phyloP scores from a whole-genome alignment of 1,284 basidiomycete species.

The Boletellus deceptivus region DNA sequence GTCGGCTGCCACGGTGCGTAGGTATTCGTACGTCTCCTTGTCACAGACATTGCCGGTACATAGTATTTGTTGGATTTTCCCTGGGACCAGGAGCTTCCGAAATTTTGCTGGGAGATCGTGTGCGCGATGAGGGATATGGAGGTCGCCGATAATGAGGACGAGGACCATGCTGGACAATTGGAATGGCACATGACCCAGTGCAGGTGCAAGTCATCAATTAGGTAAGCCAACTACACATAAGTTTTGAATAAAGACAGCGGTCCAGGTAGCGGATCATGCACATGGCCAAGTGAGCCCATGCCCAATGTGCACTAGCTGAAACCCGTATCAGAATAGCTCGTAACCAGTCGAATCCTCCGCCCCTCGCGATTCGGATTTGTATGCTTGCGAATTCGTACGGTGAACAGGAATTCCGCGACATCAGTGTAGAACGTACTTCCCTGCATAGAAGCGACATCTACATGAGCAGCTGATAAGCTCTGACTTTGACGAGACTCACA shows the following conservation, averaged over 20 bases:
- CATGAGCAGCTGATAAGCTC: constrained; percentile 25
- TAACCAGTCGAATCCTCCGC: background rate
- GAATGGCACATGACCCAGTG: background rate
- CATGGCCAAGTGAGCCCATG: too few species aligned
- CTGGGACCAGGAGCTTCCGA: constrained; percentile 94
- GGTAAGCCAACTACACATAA: constrained; percentile 18
- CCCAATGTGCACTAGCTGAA: background rate
- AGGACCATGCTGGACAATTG: constrained; percentile 54
- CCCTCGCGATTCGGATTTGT: constrained; percentile 9
- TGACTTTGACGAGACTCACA: constrained; percentile 43
- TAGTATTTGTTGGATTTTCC: constrained; percentile 97
- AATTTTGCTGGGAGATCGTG: constrained; percentile 96
- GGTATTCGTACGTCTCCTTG: constrained; percentile 94
- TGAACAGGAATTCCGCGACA: constrained; percentile 2
- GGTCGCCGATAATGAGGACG: constrained; percentile 91
- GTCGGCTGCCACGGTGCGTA: constrained; percentile 95
- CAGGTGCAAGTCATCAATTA: constrained; percentile 15
- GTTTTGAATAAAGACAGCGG: background rate
- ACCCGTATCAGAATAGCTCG: constrained; percentile 3
- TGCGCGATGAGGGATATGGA: constrained; percentile 86
- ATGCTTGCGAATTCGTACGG: constrained; percentile 2
- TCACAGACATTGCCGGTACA: constrained; percentile 99
- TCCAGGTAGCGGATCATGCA: constrained; percentile 1
- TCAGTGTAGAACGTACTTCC: constrained; percentile 31
- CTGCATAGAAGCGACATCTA: constrained; percentile 15